A percentile compares a stretch with the other conserved stretches of the same genome.
phyloP scores from a whole-genome alignment of 129 eudicot genomes.

The Flaveria sonorensis region DNA sequence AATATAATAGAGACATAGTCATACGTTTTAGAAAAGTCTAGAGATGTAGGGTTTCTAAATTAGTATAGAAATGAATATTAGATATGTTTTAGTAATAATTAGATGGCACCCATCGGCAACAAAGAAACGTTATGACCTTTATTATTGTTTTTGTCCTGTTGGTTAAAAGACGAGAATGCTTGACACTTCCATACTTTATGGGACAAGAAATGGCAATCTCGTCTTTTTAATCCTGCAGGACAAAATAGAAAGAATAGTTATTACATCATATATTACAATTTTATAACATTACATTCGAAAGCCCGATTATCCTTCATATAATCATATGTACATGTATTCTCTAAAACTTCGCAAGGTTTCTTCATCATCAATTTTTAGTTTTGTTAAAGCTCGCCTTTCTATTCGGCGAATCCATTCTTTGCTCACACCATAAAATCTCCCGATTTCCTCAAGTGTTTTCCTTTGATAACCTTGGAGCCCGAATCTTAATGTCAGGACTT shows the following conservation, averaged over 20 bases:
- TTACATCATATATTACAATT: conserved; percentile 16
- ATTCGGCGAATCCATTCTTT: conserved; percentile 89
- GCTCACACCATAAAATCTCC: conserved; percentile 62
- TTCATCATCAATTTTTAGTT: conserved; percentile 56
- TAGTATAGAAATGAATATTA: too few species aligned
- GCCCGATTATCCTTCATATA: conserved; percentile 11
- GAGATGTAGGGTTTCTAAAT: too few species aligned
- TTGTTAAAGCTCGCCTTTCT: conserved; percentile 67
- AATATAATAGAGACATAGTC: too few species aligned
- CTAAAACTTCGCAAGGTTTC: conserved; percentile 51
- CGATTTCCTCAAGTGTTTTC: conserved; percentile 77
- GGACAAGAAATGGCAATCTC: background rate
- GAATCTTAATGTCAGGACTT: conserved; percentile 55
- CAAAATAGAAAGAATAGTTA: conserved; percentile 9
- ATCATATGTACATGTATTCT: conserved; percentile 53
- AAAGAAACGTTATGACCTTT: background rate
- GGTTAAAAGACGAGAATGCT: background rate
- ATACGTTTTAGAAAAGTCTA: too few species aligned
- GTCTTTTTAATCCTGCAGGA: background rate
- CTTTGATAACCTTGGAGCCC: conserved; percentile 62
- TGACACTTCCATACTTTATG: background rate
- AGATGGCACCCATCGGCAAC: too few species aligned
- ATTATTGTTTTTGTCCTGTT: background rate
- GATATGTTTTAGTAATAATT: too few species aligned
- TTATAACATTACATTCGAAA: conserved; percentile 9